phyloP scores from a whole-genome alignment of 2,329 filamentous ascomycete genomes.

The Fusarium denticulatum region DNA sequence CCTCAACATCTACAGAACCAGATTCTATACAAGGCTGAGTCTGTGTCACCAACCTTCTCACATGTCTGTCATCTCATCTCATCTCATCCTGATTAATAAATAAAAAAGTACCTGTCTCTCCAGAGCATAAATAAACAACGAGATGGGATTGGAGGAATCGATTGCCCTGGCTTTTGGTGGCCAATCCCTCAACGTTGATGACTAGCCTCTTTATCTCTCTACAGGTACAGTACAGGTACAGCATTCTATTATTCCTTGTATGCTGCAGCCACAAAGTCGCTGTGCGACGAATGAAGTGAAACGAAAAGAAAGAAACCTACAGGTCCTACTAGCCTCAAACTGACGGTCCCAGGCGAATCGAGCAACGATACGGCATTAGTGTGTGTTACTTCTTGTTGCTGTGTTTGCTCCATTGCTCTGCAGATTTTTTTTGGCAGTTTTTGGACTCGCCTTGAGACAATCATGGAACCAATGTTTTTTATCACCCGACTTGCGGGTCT shows the following conservation, averaged over 20 bases:
- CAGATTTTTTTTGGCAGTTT: conserved; percentile 32
- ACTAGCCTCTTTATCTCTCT: conserved; percentile 11
- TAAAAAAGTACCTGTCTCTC: neutral
- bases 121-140: conserved; percentile 1
- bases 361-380: conserved; percentile 7
- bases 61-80: conserved; percentile 9
- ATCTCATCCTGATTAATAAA: neutral
- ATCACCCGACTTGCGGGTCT: conserved; percentile 27
- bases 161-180: conserved; percentile 29
- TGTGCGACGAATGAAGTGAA: conserved; percentile 26
- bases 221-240: conserved; percentile 1
- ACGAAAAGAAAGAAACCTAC: conserved; percentile 18
- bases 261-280: conserved; percentile 29
- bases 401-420: conserved; percentile 32
- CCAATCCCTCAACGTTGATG: conserved; percentile 32
- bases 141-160: conserved; percentile 30
- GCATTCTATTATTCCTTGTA: conserved; percentile 37
- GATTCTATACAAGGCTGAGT: conserved; percentile 29
- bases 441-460: conserved; percentile 11
- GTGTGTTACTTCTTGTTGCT: conserved; percentile 1
- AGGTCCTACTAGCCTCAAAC: conserved; percentile 7
- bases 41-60: conserved; percentile 24
- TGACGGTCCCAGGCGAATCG: conserved; percentile 8
- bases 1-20: neutral
- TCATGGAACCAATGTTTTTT: conserved; percentile 23